Evolutionary conservation across 176 grass and related monocot species (phyloP).

Genomic region (sorghum (Sorghum bicolor)): Sorghum_bicolor_NCBIv3 NC_012872.2:71795001-71795500

Average conservation of each 20-base stretch:
- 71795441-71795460: slow-evolving; percentile 63
- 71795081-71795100: slow-evolving; percentile 58
- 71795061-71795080: slow-evolving; percentile 42
- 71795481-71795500: slow-evolving; percentile 56
- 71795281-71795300: slow-evolving; percentile 44
- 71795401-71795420: slow-evolving; percentile 65
- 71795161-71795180: slow-evolving; percentile 66
- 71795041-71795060: slow-evolving; percentile 55
- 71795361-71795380: slow-evolving; percentile 40
- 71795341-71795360: slow-evolving; percentile 85
- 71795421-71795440: slow-evolving; percentile 64
- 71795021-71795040: slow-evolving; percentile 67
- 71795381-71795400: slow-evolving; percentile 56
- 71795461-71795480: slow-evolving; percentile 48
- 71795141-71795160: slow-evolving; percentile 65
- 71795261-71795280: slow-evolving; percentile 70
- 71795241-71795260: slow-evolving; percentile 83
- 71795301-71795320: slow-evolving; percentile 63
- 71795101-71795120: slow-evolving; percentile 61
- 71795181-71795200: slow-evolving; percentile 81
- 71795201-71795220: slow-evolving; percentile 74
- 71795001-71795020: slow-evolving; percentile 59
- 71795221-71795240: slow-evolving; percentile 65
- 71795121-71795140: slow-evolving; percentile 55
- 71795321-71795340: slow-evolving; percentile 76